Percentiles rank a stretch among this genome's conserved stretches.
Conservation (phyloP, 345 rosid species). For the Bruguiera parviflora region DNA sequence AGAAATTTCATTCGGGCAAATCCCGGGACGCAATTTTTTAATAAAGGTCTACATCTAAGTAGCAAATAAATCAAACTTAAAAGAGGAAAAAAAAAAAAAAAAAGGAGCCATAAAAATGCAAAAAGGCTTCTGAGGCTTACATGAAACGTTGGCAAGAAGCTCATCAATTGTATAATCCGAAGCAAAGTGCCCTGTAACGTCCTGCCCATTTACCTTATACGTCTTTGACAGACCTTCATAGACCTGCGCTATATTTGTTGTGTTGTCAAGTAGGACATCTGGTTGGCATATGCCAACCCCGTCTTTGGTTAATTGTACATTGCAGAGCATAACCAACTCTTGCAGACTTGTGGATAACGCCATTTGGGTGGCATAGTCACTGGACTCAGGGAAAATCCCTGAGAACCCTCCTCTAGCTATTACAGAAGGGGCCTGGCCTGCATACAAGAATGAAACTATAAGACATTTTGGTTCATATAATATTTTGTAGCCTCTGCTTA, state of each 20-base stretch:
- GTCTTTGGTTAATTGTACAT: conserved; percentile 68
- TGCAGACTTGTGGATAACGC: conserved; percentile 29
- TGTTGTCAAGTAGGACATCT: conserved; percentile 51
- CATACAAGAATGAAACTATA: background rate
- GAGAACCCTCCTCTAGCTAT: conserved; percentile 84
- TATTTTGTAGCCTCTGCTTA: too few species aligned
- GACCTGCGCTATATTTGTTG: conserved; percentile 40
- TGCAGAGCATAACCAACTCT: conserved; percentile 49
- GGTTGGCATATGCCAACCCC: conserved; percentile 60
- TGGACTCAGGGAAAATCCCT: conserved; percentile 71
- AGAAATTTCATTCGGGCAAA: too few species aligned
- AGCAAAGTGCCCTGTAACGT: conserved; percentile 59
- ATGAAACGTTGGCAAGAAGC: conserved; percentile 30
- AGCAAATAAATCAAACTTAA: background rate
- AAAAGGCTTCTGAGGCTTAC: conserved; percentile 27
- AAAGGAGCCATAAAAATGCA: background rate
- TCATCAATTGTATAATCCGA: conserved; percentile 42
- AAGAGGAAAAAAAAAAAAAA: background rate
- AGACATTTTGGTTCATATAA: too few species aligned
- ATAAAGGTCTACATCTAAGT: too few species aligned
- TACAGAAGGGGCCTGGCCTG: conserved; percentile 61
- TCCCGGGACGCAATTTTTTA: too few species aligned
- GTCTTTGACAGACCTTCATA: conserved; percentile 39
- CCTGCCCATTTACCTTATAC: conserved; percentile 53
- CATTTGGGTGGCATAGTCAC: conserved; percentile 41